Base-by-base conservation (phyloP, 2,329 filamentous ascomycete genomes). In the Claviceps paspali region DNA sequence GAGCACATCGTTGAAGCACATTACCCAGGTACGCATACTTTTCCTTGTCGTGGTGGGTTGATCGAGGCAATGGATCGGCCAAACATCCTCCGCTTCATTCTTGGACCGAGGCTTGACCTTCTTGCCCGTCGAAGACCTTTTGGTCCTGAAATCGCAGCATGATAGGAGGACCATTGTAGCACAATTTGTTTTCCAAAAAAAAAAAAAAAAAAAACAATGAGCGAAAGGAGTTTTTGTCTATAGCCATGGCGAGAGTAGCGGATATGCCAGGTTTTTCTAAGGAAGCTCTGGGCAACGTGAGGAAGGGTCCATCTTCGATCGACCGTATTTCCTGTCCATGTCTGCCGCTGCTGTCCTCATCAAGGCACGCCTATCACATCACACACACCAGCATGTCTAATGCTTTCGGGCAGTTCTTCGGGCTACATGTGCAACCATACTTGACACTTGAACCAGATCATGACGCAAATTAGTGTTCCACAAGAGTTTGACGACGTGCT, bases 1-100 rank as follows among this genome's bases (percentile, higher is more conserved):
- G 30, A 42, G 37, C 37, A 42, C 40, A 36, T 42, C 40, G 26
- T 42, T 42, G 37, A 42, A 42, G 37, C 40, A 39, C 37, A 42
- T 28, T 12, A 42, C 40, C 40, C 40, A 42, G 7, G 40, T 42
- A 9, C 36, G 24, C 24, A 42, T 28, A 28, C 28, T 33, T 24
- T 42, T 30, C 12, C 18, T 23, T 17, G 23, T 3, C 10, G 31
- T 17, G 8, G 21, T 37, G 14, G 34, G 29, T 23, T 39, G 40
- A 12, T 39, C 37, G 15, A 42, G 24, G n/a, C 14, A 14, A 36
- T 39, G 40, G 9, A 42, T 15, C 6, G 40, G 37, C 23, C 37
- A 42, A 11, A 42, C 34, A 23, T 34, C 29, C n/a, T 34, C 33
- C 17, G 35, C 19, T 8, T 33, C 24, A 14, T 33, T 6, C 19